Evolutionary conservation across 176 grass and related monocot genomes (phyloP), one percentile per base, ranked within the genome.

Genomic region (Ensete ventricosum): DNA sequence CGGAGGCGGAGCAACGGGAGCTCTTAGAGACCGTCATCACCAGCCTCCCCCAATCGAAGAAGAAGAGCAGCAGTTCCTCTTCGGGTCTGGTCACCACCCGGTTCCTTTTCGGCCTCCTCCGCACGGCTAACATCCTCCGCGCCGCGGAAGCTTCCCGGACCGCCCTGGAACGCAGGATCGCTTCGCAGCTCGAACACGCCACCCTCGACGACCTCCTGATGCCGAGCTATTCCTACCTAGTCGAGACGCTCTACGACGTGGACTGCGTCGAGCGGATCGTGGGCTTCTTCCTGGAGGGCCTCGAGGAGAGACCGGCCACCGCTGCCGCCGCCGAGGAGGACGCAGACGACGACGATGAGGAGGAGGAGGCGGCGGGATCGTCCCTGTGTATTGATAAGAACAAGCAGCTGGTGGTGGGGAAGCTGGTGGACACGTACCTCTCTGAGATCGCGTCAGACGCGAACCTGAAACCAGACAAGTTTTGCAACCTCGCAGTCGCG

Each of bases 191-290:
- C 1, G 88, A 92, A 9, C 80, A 89, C 67, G 91, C 96, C 0
- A 71, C 76, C 25, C 74, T 99, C 3, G 96, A 99, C 59, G 96
- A 99, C 83, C 85, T 99, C 74, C 80, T 99, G 59, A 81, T 99
- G 77, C 96, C 96, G 14, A 99, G 84, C 71, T 99, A 99, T 81
- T 99, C 96, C n/a, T 84, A 87, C 88, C 84, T 95, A 9, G 88
- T 91, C 54, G 96, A 95, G 81, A 99, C 96, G 81, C 91, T 99
- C 81, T 99, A 99, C 73, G 96, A 99, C 80, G 96, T 99, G 26
- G 91, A 95, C 54, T 95, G 88, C 76, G 86, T 99, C 16, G 96
- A 95, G 84, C 85, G 88, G 65, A 81, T 99, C 10, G 50, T 95
- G 58, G 76, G 83, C 4, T 69, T 84, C 66, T 99, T 89, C 85